Evolutionary conservation across 441 rosid genomes (phyloP).

Genomic region (Bruguiera hainesii): DNA sequence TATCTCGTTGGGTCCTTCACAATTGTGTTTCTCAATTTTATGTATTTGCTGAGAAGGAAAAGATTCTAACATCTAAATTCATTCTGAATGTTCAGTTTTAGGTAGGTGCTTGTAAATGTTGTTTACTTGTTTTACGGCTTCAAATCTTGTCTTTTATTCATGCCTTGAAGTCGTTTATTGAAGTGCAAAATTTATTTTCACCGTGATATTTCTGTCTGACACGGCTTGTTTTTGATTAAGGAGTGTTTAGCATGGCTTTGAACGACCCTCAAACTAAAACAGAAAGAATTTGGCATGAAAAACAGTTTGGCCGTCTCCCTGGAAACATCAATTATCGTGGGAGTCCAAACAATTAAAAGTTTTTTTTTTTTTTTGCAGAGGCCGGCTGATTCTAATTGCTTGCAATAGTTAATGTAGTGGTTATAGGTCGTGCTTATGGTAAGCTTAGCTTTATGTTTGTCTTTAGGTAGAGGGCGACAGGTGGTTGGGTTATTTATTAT

Average conservation of each 20-base stretch:
- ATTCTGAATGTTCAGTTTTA: not conserved
- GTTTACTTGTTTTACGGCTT: not conserved
- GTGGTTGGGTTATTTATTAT: conserved; percentile 23
- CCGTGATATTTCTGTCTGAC: conserved; percentile 6
- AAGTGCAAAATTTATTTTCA: conserved; percentile 1
- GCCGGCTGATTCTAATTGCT: not conserved
- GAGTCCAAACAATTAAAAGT: conserved; percentile 5
- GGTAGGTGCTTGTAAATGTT: not conserved
- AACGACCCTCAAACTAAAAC: not conserved
- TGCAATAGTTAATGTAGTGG: not conserved
- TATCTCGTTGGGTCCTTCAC: not conserved
- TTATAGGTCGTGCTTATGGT: conserved; percentile 13
- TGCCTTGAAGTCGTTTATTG: not conserved
- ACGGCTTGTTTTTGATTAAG: not conserved
- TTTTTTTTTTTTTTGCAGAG: not conserved
- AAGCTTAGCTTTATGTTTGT: conserved; percentile 6
- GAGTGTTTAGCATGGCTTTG: conserved; percentile 8
- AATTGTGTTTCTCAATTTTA: not conserved
- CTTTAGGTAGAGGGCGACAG: conserved; percentile 14
- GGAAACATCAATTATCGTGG: not conserved
- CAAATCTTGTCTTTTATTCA: not conserved
- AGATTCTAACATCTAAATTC: too few relatives aligned
- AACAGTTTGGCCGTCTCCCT: not conserved
- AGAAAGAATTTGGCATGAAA: conserved; percentile 3
- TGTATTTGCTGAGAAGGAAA: too few relatives aligned